phyloP scores from a whole-genome alignment of 768 basidiomycete species.

The Suillus cothurnatus region DNA sequence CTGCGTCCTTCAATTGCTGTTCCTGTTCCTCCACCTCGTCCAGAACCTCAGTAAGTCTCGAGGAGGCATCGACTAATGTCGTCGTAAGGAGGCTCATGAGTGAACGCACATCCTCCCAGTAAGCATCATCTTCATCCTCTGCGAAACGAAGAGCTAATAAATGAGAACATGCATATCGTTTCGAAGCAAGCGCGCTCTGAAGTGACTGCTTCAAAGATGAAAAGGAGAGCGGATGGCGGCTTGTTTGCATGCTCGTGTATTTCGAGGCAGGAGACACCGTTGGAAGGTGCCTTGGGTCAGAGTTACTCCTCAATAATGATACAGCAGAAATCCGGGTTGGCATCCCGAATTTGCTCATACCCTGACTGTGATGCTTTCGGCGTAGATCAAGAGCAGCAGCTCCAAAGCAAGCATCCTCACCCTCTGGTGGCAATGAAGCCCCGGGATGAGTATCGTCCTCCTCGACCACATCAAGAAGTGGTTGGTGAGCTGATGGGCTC shows the following conservation, averaged over 20 bases:
- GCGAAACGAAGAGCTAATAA: slow-evolving; percentile 77
- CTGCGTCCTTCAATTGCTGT: slow-evolving; percentile 48
- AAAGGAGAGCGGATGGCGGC: slow-evolving; percentile 67
- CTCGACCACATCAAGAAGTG: slow-evolving; percentile 41
- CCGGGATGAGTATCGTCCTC: slow-evolving; percentile 36
- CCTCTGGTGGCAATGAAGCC: slow-evolving; percentile 22
- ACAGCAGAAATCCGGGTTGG: slow-evolving; percentile 23
- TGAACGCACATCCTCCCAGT: slow-evolving; percentile 84
- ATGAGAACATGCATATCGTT: slow-evolving; percentile 79
- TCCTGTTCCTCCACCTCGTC: slow-evolving; percentile 55
- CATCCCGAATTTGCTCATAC: slow-evolving; percentile 50
- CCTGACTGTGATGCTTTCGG: slow-evolving; percentile 51
- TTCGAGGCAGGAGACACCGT: slow-evolving; percentile 53
- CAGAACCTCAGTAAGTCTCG: slow-evolving; percentile 62
- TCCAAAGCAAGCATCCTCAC: slow-evolving; percentile 51
- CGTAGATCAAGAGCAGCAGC: slow-evolving; percentile 62
- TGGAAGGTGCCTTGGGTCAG: slow-evolving; percentile 24
- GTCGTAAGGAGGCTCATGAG: slow-evolving; percentile 72
- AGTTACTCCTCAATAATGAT: slow-evolving; percentile 17
- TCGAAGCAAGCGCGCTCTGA: slow-evolving; percentile 68
- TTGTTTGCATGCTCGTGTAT: slow-evolving; percentile 61
- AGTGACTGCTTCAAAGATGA: slow-evolving; percentile 62
- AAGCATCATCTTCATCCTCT: slow-evolving; percentile 71
- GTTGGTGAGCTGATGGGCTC: slow-evolving; percentile 26
- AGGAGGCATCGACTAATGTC: slow-evolving; percentile 65